Evolutionary conservation across 2,329 filamentous ascomycete genomes (phyloP).

Genomic region (Phialophora macrospora): DNA sequence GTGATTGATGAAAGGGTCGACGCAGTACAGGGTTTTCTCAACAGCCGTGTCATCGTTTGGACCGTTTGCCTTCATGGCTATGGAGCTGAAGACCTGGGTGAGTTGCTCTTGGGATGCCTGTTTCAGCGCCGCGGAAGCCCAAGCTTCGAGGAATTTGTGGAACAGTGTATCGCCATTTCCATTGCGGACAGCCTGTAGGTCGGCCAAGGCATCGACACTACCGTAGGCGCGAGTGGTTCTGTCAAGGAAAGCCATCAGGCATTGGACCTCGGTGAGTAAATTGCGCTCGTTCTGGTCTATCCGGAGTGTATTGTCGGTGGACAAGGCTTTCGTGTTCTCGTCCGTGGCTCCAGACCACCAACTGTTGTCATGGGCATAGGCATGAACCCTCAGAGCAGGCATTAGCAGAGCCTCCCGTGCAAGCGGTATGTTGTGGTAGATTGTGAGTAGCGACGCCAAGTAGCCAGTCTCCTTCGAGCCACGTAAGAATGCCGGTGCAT

Average conservation of each 20-base stretch:
- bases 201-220: slow-evolving; percentile 57
- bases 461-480: slow-evolving; percentile 59
- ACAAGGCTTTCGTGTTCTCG: slow-evolving; percentile 57
- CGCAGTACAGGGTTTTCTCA: slow-evolving; percentile 47
- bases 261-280: slow-evolving; percentile 62
- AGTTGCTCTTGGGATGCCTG: slow-evolving; percentile 50
- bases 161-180: slow-evolving; percentile 43
- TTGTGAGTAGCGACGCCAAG: slow-evolving; percentile 63
- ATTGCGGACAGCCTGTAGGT: slow-evolving; percentile 47
- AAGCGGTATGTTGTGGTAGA: slow-evolving; percentile 65
- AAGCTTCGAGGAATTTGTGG: slow-evolving; percentile 55
- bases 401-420: slow-evolving; percentile 62
- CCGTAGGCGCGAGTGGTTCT: slow-evolving; percentile 63
- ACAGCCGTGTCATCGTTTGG: slow-evolving; percentile 37
- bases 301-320: slow-evolving; percentile 45
- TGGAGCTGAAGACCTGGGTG: slow-evolving; percentile 54
- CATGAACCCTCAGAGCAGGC: slow-evolving; percentile 50
- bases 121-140: slow-evolving; percentile 53
- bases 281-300: slow-evolving; percentile 47
- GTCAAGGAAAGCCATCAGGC: slow-evolving; percentile 66
- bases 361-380: slow-evolving; percentile 61
- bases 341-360: slow-evolving; percentile 67
- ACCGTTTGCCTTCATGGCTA: slow-evolving; percentile 47
- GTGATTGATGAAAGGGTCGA: slow-evolving; percentile 48
- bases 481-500: slow-evolving; percentile 63